These are phyloP conservation scores for Rosa rugosa DNA, from an alignment of 306 rosid genomes.

Conservation along the genomic window DNA sequence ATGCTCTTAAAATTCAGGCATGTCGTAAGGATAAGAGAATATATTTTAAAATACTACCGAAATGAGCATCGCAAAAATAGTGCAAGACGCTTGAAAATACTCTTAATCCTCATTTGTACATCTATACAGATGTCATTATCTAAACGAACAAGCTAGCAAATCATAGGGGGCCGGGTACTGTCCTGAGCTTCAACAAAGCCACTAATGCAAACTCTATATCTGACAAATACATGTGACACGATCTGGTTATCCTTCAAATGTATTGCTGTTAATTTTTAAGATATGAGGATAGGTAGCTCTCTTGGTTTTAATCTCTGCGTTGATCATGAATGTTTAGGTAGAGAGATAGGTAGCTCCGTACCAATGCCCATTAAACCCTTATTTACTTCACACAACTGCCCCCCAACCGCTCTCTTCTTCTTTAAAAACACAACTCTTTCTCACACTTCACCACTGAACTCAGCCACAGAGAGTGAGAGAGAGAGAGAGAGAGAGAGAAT, in stretches of 20 bases:
- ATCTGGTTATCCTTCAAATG: background rate
- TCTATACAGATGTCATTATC: background rate
- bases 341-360: background rate
- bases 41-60: no score
- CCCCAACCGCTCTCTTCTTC: background rate
- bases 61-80: no score
- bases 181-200: background rate
- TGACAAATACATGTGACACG: background rate
- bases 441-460: slow-evolving; percentile 9
- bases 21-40: no score
- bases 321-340: background rate
- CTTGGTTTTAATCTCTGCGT: background rate
- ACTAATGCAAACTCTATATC: background rate
- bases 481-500: background rate
- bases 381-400: slow-evolving; percentile 13
- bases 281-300: background rate
- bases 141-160: background rate
- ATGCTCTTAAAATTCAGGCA: no score
- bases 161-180: background rate
- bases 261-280: background rate
- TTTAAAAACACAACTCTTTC: slow-evolving; percentile 1
- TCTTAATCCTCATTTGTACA: no score
- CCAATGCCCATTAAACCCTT: slow-evolving; percentile 1
- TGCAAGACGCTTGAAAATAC: no score
- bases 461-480: background rate